Conservation (phyloP, 371 early-diverging fungal genomes). For the Mortierella sp. region DNA sequence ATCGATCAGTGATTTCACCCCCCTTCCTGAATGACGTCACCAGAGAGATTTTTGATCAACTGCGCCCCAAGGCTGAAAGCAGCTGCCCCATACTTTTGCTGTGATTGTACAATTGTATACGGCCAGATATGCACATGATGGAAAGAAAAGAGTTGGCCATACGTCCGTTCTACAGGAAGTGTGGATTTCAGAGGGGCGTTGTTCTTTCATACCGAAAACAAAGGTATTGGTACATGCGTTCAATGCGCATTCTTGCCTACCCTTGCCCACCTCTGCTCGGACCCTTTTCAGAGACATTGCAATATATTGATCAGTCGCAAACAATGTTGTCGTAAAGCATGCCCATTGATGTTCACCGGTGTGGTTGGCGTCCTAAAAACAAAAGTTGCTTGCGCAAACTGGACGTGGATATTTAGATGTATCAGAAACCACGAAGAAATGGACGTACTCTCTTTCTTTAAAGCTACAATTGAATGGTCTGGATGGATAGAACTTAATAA, state of each 20-base stretch:
- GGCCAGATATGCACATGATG: conserved; percentile 18
- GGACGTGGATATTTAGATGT: no score
- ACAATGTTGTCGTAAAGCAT: conserved; percentile 32
- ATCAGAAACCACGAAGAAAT: no score
- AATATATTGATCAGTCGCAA: conserved; percentile 23
- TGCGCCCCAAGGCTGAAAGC: conserved; percentile 25
- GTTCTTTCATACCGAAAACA: not conserved
- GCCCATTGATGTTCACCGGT: conserved; percentile 37
- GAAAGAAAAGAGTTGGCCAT: no score
- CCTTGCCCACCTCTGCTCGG: conserved; percentile 36
- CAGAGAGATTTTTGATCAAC: not conserved
- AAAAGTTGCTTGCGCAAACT: no score
- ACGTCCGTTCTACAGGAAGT: no score
- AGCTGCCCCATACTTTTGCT: conserved; percentile 8
- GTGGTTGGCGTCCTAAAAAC: conserved; percentile 19
- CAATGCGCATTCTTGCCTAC: conserved; percentile 12
- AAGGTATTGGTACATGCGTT: not conserved
- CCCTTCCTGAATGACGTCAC: not conserved
- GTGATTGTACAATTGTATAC: conserved; percentile 28
- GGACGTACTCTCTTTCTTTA: no score
- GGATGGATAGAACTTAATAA: no score
- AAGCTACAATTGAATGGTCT: no score
- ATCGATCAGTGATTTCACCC: no score
- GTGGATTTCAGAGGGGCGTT: no score
- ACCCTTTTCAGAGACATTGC: conserved; percentile 26